A percentile compares a stretch with the other conserved stretches of the same genome.
phyloP scores from a whole-genome alignment of 2,329 filamentous ascomycete genomes.

The Periconia sp. region DNA sequence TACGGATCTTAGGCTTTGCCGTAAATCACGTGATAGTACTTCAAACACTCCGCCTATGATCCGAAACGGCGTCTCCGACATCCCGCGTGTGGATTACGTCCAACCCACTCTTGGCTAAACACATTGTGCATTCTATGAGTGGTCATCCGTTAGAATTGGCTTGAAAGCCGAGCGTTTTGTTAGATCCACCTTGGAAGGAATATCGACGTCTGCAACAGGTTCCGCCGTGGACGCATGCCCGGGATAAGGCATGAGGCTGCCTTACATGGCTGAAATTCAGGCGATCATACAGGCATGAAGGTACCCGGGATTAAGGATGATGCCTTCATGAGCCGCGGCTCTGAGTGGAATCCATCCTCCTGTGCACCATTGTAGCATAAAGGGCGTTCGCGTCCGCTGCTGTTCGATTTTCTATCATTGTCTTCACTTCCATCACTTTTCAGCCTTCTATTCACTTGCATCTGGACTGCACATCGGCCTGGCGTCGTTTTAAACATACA shows the following conservation, averaged over 20 bases:
- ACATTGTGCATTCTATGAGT: neutral
- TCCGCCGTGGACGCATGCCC: neutral
- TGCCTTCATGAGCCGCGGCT: too few relatives aligned
- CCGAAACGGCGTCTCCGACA: neutral
- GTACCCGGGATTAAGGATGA: neutral
- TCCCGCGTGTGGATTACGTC: conserved; percentile 5
- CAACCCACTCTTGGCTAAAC: neutral
- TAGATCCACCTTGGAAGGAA: conserved; percentile 1
- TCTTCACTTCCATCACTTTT: conserved; percentile 1
- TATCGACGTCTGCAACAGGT: conserved; percentile 2
- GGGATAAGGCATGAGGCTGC: neutral
- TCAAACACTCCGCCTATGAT: neutral
- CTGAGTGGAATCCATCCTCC: too few relatives aligned
- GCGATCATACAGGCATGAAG: conserved; percentile 15
- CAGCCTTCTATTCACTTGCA: conserved; percentile 18
- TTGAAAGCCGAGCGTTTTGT: conserved; percentile 5
- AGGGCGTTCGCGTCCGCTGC: neutral
- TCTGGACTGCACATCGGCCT: conserved; percentile 35
- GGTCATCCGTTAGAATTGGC: neutral
- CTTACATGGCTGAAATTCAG: conserved; percentile 1
- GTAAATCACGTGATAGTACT: neutral
- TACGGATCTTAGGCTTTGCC: neutral
- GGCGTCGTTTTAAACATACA: conserved; percentile 28
- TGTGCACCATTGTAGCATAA: neutral
- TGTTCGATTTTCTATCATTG: neutral